Conservation (phyloP, 352 stramenopile genomes). For the Blastocystis sp. region DNA sequence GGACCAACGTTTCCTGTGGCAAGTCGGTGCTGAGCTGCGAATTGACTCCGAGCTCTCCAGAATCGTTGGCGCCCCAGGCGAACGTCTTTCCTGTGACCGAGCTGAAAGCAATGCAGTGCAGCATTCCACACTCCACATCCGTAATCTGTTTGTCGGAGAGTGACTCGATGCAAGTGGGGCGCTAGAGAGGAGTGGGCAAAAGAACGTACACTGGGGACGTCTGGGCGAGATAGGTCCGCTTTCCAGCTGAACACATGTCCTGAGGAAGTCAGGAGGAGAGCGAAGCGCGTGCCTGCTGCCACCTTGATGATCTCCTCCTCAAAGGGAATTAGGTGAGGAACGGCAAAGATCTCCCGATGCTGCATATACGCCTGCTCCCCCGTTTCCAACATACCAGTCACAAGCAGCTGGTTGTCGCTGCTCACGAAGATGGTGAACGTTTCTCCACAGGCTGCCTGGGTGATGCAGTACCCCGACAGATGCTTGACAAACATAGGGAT, state of each 20-base stretch:
- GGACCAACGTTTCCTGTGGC: background rate
- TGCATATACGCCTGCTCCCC: background rate
- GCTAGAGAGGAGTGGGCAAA: slow-evolving; percentile 21
- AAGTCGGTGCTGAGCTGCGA: background rate
- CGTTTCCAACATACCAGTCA: background rate
- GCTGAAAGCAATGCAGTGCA: slow-evolving; percentile 63
- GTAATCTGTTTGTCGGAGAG: background rate
- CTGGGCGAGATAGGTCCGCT: background rate
- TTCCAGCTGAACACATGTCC: background rate
- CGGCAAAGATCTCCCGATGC: background rate
- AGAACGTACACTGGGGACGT: background rate
- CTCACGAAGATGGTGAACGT: slow-evolving; percentile 28
- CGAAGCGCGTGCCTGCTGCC: background rate
- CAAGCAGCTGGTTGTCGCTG: background rate
- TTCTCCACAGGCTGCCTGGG: slow-evolving; percentile 11
- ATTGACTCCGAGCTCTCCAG: background rate
- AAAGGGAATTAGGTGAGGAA: background rate
- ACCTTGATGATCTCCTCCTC: background rate
- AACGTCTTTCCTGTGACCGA: slow-evolving; percentile 61
- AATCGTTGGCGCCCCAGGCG: slow-evolving; percentile 62
- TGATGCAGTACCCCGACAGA: background rate
- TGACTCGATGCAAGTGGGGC: slow-evolving; percentile 43
- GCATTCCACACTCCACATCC: slow-evolving; percentile 62
- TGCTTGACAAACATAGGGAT: background rate
- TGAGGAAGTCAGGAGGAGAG: background rate